These are phyloP conservation scores for Microcera coccophila DNA, from an alignment of 2,329 filamentous ascomycete genomes.

Conservation along the genomic window DNA sequence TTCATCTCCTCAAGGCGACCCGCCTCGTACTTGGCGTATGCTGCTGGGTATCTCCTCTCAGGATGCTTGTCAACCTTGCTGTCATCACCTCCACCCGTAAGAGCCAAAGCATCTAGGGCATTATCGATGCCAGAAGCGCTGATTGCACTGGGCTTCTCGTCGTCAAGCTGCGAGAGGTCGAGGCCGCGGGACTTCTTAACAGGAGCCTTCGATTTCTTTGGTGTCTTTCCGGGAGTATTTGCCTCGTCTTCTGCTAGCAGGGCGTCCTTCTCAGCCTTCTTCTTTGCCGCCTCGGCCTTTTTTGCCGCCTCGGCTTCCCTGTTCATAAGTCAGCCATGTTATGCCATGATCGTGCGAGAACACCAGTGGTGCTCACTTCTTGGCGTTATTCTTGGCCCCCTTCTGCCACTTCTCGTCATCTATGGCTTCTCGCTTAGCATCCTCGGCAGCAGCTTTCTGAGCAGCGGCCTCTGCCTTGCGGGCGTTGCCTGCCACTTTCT, in stretches of 20 bases:
- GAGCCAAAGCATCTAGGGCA: slow-evolving; percentile 77
- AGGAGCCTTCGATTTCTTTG: slow-evolving; percentile 66
- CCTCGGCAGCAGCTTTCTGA: slow-evolving; percentile 68
- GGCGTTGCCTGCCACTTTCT: slow-evolving; percentile 86
- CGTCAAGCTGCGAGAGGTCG: slow-evolving; percentile 72
- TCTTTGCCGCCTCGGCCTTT: slow-evolving; percentile 79
- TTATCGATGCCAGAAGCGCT: slow-evolving; percentile 90
- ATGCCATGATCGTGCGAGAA: not conserved
- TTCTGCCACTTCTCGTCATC: slow-evolving; percentile 80
- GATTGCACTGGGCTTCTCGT: slow-evolving; percentile 57
- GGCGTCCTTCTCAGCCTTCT: slow-evolving; percentile 90
- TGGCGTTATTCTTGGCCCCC: slow-evolving; percentile 77
- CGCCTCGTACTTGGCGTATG: slow-evolving; percentile 79
- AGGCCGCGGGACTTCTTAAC: slow-evolving; percentile 68
- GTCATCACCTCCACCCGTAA: slow-evolving; percentile 53
- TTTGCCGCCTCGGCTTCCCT: slow-evolving; percentile 50
- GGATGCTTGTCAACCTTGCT: slow-evolving; percentile 83
- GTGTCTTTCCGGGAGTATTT: slow-evolving; percentile 51
- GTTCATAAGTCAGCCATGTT: slow-evolving; percentile 8
- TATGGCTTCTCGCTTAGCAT: slow-evolving; percentile 59
- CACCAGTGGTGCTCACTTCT: slow-evolving; percentile 63
- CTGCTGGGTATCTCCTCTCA: slow-evolving; percentile 81
- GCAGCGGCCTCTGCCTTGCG: slow-evolving; percentile 88
- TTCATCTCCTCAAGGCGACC: slow-evolving; percentile 80
- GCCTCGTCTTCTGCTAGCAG: slow-evolving; percentile 79